Evolutionary conservation across 805 yeast genomes (phyloP), one percentile per base, ranked within the genome.

Genomic region (Kodamaea neixiangensis): DNA sequence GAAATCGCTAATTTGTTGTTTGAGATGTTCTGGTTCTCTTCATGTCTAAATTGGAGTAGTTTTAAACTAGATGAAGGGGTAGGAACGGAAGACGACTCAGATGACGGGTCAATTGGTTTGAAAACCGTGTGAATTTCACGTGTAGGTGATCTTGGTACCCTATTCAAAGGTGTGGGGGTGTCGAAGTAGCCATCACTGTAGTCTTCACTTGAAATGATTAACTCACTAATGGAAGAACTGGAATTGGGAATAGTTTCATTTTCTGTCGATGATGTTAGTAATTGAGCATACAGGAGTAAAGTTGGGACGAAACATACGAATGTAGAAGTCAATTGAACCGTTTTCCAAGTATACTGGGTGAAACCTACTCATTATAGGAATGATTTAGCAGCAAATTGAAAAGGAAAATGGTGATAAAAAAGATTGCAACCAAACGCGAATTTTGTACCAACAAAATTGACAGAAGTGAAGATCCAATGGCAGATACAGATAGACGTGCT

Each of bases 401-500:
- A 40, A 3, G 5, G 21, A 20, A 3, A 3, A 7, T 7, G 17
- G 5, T 20, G n/a, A 40, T 15, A 25, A 33, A 31, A 31, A 31
- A 31, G 17, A 7, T 17, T 42, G 45, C 35, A 42, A 42, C 15
- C 35, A 19, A 15, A 14, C 5, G 14, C 44, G 38, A 15, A 37
- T 37, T 17, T 37, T 5, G 17, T 11, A 11, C n/a, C 6, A 37
- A 11, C 21, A 3, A 7, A 17, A 37, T 2, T 7, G 21, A 37
- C 11, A 37, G 41, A 15, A 25, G 31, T 5, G 31, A 7, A 25
- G 31, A 25, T 9, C 31, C 7, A 13, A 48, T 49, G 48, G 38
- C 34, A 15, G 49, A 48, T 15, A 37, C 41, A 18, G 31, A 39
- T 17, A 39, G 49, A 40, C 40, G 42, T 34, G 49, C 45, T 2